These are phyloP conservation scores for Thermomyces lanuginosus DNA, from an alignment of 2,329 filamentous ascomycete genomes.

Conservation along the genomic window DNA sequence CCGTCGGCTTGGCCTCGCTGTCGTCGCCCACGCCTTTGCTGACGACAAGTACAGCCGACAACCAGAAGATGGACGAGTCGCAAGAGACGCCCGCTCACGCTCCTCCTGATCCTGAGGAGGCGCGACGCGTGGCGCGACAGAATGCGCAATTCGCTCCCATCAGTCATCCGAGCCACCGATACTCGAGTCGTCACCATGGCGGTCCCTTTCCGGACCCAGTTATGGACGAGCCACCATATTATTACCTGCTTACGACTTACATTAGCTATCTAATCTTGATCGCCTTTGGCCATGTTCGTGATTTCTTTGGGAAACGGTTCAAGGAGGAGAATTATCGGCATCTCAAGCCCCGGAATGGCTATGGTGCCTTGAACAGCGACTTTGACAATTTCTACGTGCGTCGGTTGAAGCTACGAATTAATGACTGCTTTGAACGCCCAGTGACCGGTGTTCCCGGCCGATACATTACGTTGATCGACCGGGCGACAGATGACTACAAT, in stretches of 20 bases:
- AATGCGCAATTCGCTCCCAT: constrained; percentile 89
- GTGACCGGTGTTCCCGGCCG: constrained; percentile 87
- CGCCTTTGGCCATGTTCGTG: constrained; percentile 82
- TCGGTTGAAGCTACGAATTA: constrained; percentile 80
- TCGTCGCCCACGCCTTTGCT: constrained; percentile 82
- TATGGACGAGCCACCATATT: constrained; percentile 92
- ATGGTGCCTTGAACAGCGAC: constrained; percentile 89
- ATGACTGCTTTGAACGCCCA: constrained; percentile 89
- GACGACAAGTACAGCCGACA: constrained; percentile 68
- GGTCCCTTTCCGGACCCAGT: constrained; percentile 64
- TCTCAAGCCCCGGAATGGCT: constrained; percentile 68
- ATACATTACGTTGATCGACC: constrained; percentile 83
- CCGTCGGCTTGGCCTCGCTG: constrained; percentile 54
- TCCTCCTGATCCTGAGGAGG: constrained; percentile 74
- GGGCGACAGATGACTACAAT: constrained; percentile 83
- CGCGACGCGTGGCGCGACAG: constrained; percentile 54
- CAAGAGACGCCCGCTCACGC: constrained; percentile 71
- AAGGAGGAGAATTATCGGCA: constrained; percentile 73
- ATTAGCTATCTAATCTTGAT: constrained; percentile 95
- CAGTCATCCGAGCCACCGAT: constrained; percentile 62
- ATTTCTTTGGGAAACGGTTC: constrained; percentile 96
- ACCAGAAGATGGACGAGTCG: constrained; percentile 53
- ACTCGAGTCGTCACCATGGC: constrained; percentile 76
- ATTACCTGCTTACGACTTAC: constrained; percentile 92
- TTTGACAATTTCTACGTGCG: constrained; percentile 98